Evolutionary conservation across 176 grass and related monocot species (phyloP).

Genomic region (Aegilops sharonensis): DNA sequence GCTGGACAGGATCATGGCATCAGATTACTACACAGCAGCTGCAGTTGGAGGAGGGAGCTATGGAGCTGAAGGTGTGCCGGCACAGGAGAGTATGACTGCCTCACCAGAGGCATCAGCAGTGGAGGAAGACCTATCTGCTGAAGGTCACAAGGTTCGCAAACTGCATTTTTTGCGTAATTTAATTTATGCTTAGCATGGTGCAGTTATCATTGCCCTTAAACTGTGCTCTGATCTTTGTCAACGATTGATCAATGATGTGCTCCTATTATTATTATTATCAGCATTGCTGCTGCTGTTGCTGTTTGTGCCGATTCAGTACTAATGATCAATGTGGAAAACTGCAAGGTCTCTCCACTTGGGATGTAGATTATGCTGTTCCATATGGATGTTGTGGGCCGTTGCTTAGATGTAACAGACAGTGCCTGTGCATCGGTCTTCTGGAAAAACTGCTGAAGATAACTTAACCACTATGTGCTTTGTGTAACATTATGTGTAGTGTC

Average conservation of each 20-base stretch:
- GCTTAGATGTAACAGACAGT: background rate
- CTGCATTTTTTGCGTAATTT: no score
- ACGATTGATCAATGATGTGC: background rate
- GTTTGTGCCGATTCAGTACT: background rate
- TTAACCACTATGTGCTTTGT: background rate
- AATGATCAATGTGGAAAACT: background rate
- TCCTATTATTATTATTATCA: background rate
- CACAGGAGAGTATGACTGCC: conserved; percentile 33
- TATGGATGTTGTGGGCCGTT: background rate
- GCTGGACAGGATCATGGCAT: conserved; percentile 81
- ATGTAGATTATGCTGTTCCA: background rate
- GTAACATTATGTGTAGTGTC: background rate
- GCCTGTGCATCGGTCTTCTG: background rate
- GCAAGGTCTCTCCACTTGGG: background rate
- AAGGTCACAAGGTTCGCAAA: conserved; percentile 33
- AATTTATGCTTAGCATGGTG: background rate
- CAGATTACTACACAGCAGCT: conserved; percentile 75
- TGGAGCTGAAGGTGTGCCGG: conserved; percentile 28
- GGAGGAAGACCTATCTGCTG: conserved; percentile 26
- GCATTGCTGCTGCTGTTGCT: background rate
- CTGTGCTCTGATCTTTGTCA: background rate
- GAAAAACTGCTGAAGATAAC: background rate
- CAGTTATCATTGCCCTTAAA: conserved; percentile 18
- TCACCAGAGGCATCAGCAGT: conserved; percentile 28
- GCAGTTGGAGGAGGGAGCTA: conserved; percentile 54